Conservation (phyloP, 306 rosid genomes). For the Begonia peltatifolia region DNA sequence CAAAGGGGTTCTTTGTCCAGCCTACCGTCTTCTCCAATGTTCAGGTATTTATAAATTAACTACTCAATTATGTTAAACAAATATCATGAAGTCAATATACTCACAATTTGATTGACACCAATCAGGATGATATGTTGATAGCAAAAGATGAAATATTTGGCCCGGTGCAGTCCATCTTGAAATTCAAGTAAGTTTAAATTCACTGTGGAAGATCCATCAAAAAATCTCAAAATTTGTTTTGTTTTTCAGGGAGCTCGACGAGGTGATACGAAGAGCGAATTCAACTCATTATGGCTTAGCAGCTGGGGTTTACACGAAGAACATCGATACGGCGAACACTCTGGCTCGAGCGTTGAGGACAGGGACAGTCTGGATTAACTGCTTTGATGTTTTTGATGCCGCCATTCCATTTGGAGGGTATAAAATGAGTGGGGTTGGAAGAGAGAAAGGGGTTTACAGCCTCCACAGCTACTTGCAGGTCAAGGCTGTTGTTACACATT, state of each 20-base stretch:
- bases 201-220: background rate
- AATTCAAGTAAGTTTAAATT: constrained; percentile 58
- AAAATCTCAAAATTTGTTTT: background rate
- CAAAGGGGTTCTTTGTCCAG: constrained; percentile 73
- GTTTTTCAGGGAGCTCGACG: constrained; percentile 41
- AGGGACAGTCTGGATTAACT: constrained; percentile 82
- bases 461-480: constrained; percentile 74
- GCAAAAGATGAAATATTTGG: constrained; percentile 95
- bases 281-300: constrained; percentile 58
- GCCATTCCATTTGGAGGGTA: constrained; percentile 92
- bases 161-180: constrained; percentile 81
- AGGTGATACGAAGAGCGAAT: constrained; percentile 60
- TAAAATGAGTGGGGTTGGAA: constrained; percentile 88
- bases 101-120: background rate
- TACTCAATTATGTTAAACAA: background rate
- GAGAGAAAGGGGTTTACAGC: constrained; percentile 85
- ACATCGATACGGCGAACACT: constrained; percentile 44
- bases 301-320: constrained; percentile 74
- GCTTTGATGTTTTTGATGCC: constrained; percentile 89
- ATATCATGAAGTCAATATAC: background rate
- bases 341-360: constrained; percentile 60
- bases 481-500: constrained; percentile 66
- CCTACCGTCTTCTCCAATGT: constrained; percentile 97
- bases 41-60: constrained; percentile 28
- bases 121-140: constrained; percentile 80